Base-by-base conservation (phyloP, 1,284 basidiomycete species). In the Rhodotorula mucilaginosa region DNA sequence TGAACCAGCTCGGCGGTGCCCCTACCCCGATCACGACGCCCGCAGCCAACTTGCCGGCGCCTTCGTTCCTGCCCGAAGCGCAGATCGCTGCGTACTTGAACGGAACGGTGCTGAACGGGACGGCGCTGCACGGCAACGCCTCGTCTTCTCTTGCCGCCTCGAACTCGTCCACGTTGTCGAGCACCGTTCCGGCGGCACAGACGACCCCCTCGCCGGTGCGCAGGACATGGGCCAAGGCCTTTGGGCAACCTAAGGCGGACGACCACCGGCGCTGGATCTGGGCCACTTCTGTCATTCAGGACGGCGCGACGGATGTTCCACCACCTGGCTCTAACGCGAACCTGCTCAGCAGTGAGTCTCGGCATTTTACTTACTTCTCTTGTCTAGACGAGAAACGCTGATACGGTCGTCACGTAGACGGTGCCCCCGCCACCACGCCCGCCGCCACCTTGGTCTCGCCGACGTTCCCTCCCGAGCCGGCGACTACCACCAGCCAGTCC, bases 281-380 rank as follows among this genome's bases (percentile, higher is more conserved):
- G 68, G 68, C 62, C 7, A 67, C 39, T 23, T 52, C 58, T 31
- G 67, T 74, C 62, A 67, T 74, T 21, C 73, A 74, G 44, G 73
- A 74, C 48, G 70, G 64, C 61, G 61, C 73, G 6, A 56, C 67
- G 3, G 58, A n/a, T 2, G 47, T 64, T 1, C 73, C 73, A 13
- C 23, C 70, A 15, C 3, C 52, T 48, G 73, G 73, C 15, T 19
- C 52, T 19, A 74, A 74, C 58, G 65, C 26, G 39, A 67, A 74
- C 59, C 57, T 52, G 15, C 46, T 70, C 29, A 56, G 26, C 26
- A 29, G 54, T 56, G 3, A 56, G 54, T 56, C 29, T 52, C 51
- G 0, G 51, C 5, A 52, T 10, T 52, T 10, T 18, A 6, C 12
- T 29, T 15, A 15, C 15, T 56, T 16, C 15, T 29, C 13, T 18